Evolutionary conservation across 129 eudicot species (phyloP).

Genomic region (Scalesia atractyloides): DNA sequence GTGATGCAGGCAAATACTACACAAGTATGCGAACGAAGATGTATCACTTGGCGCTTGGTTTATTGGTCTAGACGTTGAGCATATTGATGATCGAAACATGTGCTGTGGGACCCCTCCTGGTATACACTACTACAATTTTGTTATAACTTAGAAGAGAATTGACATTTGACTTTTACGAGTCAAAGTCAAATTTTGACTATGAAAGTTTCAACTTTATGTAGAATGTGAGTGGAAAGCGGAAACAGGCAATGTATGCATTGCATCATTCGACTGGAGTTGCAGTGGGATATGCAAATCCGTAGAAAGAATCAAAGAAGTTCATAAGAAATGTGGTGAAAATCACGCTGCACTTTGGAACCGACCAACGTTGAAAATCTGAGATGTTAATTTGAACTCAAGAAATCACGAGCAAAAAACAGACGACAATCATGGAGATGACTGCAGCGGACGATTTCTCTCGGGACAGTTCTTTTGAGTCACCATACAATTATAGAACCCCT

Average conservation of each 20-base stretch:
- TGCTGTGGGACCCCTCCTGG: constrained; percentile 70
- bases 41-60: constrained; percentile 68
- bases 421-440: not conserved
- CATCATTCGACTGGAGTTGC: constrained; percentile 74
- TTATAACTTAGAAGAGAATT: constrained; percentile 6
- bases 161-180: constrained; percentile 5
- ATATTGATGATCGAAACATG: constrained; percentile 62
- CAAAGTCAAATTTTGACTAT: constrained; percentile 15
- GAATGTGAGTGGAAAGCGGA: constrained; percentile 64
- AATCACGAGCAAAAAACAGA: not conserved
- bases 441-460: not conserved
- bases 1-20: constrained; percentile 52
- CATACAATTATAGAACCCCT: not conserved
- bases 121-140: constrained; percentile 6
- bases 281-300: constrained; percentile 79
- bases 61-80: constrained; percentile 61
- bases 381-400: not conserved
- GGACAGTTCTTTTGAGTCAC: constrained; percentile 5
- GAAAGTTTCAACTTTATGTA: constrained; percentile 12
- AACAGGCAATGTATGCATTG: constrained; percentile 60
- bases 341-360: constrained; percentile 44
- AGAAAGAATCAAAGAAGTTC: constrained; percentile 67
- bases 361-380: constrained; percentile 25
- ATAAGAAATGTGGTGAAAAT: constrained; percentile 60
- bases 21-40: constrained; percentile 70